A percentile compares a stretch with the other conserved stretches of the same genome.
Conservation (phyloP, 805 yeast genomes). For the Starmerella floricola region DNA sequence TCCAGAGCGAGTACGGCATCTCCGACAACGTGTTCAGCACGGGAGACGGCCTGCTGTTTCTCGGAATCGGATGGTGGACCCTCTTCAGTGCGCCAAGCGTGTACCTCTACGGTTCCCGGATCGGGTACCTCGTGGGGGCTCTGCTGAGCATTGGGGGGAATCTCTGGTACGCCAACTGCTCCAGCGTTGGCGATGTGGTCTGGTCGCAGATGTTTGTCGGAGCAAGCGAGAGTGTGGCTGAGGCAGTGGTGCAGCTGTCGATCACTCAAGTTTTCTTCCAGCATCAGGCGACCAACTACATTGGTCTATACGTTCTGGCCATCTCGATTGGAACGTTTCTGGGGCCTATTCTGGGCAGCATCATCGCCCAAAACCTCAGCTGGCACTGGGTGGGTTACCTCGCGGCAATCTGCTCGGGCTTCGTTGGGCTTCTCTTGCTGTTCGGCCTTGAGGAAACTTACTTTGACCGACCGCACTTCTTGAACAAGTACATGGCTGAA, state of each 20-base stretch:
- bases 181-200: slow-evolving; percentile 45
- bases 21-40: slow-evolving; percentile 60
- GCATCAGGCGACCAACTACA: slow-evolving; percentile 61
- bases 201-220: slow-evolving; percentile 75
- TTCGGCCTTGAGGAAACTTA: slow-evolving; percentile 62
- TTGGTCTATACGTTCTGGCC: slow-evolving; percentile 63
- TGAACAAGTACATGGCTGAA: neutral
- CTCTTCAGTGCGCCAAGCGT: slow-evolving; percentile 31
- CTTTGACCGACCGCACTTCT: slow-evolving; percentile 29
- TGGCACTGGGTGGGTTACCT: slow-evolving; percentile 73
- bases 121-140: slow-evolving; percentile 52
- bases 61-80: slow-evolving; percentile 56
- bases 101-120: slow-evolving; percentile 40
- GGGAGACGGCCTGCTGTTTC: slow-evolving; percentile 67
- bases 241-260: slow-evolving; percentile 56
- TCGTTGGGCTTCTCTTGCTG: slow-evolving; percentile 39
- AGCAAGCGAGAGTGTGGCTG: slow-evolving; percentile 69
- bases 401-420: slow-evolving; percentile 54
- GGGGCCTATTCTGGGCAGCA: slow-evolving; percentile 69
- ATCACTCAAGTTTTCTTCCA: slow-evolving; percentile 60
- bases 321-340: slow-evolving; percentile 66
- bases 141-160: slow-evolving; percentile 51
- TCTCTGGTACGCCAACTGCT: slow-evolving; percentile 55
- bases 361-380: slow-evolving; percentile 44
- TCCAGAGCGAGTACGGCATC: slow-evolving; percentile 46